These are phyloP conservation scores for Dictyostelium firmibasis DNA, from an alignment of 78 protist species.

Conservation along the genomic window DNA sequence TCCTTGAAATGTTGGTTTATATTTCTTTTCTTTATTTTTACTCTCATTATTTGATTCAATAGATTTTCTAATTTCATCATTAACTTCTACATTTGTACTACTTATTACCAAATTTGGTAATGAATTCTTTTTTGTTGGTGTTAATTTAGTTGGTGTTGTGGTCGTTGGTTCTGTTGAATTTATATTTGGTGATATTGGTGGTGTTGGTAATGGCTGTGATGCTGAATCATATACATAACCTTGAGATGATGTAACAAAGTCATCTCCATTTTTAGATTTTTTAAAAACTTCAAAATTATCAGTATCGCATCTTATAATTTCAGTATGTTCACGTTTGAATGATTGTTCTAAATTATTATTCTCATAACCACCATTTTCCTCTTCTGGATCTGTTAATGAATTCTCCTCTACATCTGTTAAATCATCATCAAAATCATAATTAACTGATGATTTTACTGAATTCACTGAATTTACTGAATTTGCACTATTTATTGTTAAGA, in stretches of 20 bases:
- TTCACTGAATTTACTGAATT: background rate
- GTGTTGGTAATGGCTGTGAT: background rate
- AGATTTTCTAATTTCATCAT: background rate
- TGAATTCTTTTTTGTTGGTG: background rate
- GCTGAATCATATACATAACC: background rate
- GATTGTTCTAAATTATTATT: background rate
- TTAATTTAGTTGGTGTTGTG: background rate
- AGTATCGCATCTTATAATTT: background rate
- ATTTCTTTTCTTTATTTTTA: background rate
- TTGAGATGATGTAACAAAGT: background rate
- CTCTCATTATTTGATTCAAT: background rate
- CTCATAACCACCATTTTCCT: background rate
- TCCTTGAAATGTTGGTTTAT: background rate
- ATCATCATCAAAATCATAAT: background rate
- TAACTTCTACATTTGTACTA: background rate
- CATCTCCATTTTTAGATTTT: background rate
- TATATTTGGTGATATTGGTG: background rate
- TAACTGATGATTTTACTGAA: background rate
- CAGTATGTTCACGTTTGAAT: background rate
- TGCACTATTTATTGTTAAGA: background rate
- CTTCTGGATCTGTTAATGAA: background rate
- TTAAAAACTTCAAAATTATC: background rate
- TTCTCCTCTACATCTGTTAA: background rate
- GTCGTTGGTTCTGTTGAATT: background rate
- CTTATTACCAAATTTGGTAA: background rate